Conservation (phyloP, 1,284 basidiomycete genomes). For the Heterobasidion occidentale region DNA sequence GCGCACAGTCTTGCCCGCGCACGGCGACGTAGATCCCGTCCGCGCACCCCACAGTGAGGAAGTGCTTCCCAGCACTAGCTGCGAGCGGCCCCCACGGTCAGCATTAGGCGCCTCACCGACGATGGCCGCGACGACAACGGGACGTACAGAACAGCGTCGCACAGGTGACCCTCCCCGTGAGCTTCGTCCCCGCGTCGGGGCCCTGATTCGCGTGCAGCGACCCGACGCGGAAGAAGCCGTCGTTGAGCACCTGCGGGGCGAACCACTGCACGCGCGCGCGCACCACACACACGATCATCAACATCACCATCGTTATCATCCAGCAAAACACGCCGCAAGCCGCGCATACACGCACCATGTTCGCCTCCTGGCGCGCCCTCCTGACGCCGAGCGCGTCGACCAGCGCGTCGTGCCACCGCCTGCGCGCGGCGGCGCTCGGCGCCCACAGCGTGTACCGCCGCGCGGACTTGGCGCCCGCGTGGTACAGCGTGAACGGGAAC, state of each 20-base stretch:
- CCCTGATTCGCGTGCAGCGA: conserved; percentile 24
- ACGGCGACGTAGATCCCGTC: conserved; percentile 60
- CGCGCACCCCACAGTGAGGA: conserved; percentile 53
- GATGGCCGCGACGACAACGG: background rate
- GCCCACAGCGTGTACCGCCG: conserved; percentile 69
- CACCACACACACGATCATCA: background rate
- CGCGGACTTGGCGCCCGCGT: conserved; percentile 44
- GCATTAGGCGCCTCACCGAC: no score
- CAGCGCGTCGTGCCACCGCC: conserved; percentile 56
- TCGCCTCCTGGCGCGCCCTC: conserved; percentile 54
- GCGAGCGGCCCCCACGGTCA: conserved; percentile 7
- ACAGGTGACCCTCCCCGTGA: conserved; percentile 49
- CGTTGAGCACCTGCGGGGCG: conserved; percentile 47
- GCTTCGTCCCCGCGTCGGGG: conserved; percentile 19
- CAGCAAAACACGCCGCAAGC: background rate
- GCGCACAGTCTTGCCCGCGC: conserved; percentile 42
- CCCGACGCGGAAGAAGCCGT: conserved; percentile 49
- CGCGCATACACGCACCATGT: conserved; percentile 42
- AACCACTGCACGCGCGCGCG: conserved; percentile 45
- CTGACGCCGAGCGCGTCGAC: conserved; percentile 54
- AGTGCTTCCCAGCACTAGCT: conserved; percentile 43
- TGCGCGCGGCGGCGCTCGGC: conserved; percentile 42
- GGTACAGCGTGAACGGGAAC: conserved; percentile 71
- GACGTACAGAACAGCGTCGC: conserved; percentile 58
- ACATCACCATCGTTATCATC: background rate